Evolutionary conservation across 75 land plant genomes (phyloP), one percentile per base, ranked within the genome.

Genomic region (Picea glauca): DNA sequence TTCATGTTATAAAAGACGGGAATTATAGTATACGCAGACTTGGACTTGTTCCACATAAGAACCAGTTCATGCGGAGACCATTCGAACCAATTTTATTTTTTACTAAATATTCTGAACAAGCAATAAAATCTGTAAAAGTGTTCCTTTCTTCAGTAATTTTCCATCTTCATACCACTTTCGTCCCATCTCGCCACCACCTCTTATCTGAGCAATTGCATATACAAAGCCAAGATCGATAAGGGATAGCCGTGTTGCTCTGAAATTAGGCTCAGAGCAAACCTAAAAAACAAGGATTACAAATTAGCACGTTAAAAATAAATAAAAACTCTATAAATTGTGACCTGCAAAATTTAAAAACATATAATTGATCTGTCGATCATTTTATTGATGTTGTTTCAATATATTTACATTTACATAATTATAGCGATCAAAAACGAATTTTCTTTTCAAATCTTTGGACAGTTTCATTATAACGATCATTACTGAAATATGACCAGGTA

Each of bases 151-250:
- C 66, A 91, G 68, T 1, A 91, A 78, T 80, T 97, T 97, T 60
- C 99, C 99, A 81, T 94, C 84, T 79, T 97, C 99, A 79, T 97
- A 97, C 99, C 99, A 97, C 78, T 91, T 84, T 74, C 98, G 86
- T 35, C 99, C 99, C 95, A 97, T 88, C 85, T 97, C 99, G 81
- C 99, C 99, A 58, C 99, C 99, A 23, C 99, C 99, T 83, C 99
- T 89, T 40, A 97, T 82, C 70, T 97, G 98, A 77, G 99, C 98
- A 68, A 97, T 91, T 61, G 90, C 98, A 88, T 65, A 97, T n/a
- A 94, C 83, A 74, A 97, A 85, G 33, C 99, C 99, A 54, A 98
- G 74, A 58, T 97, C 99, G 74, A 97, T 62, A 70, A 97, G 84
- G 62, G 98, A 91, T 23, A 97, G 75, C 70, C 93, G 82, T 60